Conservation (phyloP, 1,284 basidiomycete genomes). For the Amylostereum chailletii region DNA sequence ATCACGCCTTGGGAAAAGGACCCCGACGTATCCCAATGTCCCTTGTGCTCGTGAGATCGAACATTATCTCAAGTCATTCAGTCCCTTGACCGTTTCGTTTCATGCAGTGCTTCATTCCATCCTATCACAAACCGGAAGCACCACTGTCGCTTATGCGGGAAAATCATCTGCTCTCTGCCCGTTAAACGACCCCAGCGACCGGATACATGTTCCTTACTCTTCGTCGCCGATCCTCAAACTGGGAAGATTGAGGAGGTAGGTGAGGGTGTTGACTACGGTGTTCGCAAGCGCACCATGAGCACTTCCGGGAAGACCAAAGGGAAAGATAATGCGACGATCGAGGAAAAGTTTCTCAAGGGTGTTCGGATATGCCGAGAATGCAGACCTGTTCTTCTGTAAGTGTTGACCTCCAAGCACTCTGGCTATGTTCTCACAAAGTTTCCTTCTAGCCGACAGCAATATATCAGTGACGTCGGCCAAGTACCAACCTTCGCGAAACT, state of each 20-base stretch:
- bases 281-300: constrained; percentile 32
- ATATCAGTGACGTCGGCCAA: constrained; percentile 57
- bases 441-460: constrained; percentile 63
- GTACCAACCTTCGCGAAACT: constrained; percentile 61
- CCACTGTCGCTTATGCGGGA: constrained; percentile 91
- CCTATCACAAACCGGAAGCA: constrained; percentile 91
- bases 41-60: constrained; percentile 70
- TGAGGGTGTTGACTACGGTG: constrained; percentile 83
- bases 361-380: constrained; percentile 82
- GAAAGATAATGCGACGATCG: constrained; percentile 42
- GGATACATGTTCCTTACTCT: constrained; percentile 67
- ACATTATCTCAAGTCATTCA: background rate
- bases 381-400: constrained; percentile 70
- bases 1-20: constrained; percentile 97
- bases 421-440: constrained; percentile 1
- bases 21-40: constrained; percentile 65
- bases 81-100: constrained; percentile 1
- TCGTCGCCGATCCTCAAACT: constrained; percentile 71
- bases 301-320: constrained; percentile 20
- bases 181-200: constrained; percentile 64
- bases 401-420: constrained; percentile 8
- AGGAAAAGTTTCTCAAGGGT: constrained; percentile 76
- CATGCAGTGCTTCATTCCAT: constrained; percentile 68
- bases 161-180: constrained; percentile 88
- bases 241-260: constrained; percentile 77